Evolutionary conservation across 2,329 filamentous ascomycete genomes (phyloP), one percentile per base, ranked within the genome.

Genomic region (Cladobotryum protrusum): DNA sequence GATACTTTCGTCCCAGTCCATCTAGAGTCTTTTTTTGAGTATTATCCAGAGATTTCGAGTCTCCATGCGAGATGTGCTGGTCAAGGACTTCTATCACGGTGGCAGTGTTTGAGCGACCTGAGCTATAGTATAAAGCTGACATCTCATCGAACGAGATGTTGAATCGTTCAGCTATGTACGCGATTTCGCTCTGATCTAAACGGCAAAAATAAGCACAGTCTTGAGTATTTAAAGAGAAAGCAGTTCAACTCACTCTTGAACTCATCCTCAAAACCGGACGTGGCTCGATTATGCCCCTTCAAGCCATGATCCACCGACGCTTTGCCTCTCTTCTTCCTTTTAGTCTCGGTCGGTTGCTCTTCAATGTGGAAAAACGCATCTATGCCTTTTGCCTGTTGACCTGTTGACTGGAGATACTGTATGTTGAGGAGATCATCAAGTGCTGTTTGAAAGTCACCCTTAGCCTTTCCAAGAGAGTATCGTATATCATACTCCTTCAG

Each of bases 391-490:
- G 76, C 72, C 1, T 78, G 72, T 48, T 80, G 73, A 0, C 79
- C 79, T 1, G 74, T 77, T 50, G 89, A 81, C 51, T 89, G 82
- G 4, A 96, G 82, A 61, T 85, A 89, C 17, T 87, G 82, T 13
- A 89, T 75, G 56, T 87, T 95, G 32, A 96, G 76, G 12, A 97
- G 72, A 52, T 89, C 83, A 59, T 96, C 89, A 54, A 95, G 83
- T 1, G 89, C 82, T 13, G 75, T 74, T 51, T 83, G 79, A 36
- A 87, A 79, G 56, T 89, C 81, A 0, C 84, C 81, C 11, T 79
- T 75, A 29, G 76, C 80, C 60, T 88, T 87, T 56, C 79, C 81
- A 45, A 96, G 68, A 0, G 83, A 80, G 54, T 83, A 78, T 39
- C 72, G 71, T 24, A 95, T 75, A 39, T 87, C 84, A 43, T 83